Base-by-base conservation (phyloP, 2,329 filamentous ascomycete species). In the Penicillium polonicum region DNA sequence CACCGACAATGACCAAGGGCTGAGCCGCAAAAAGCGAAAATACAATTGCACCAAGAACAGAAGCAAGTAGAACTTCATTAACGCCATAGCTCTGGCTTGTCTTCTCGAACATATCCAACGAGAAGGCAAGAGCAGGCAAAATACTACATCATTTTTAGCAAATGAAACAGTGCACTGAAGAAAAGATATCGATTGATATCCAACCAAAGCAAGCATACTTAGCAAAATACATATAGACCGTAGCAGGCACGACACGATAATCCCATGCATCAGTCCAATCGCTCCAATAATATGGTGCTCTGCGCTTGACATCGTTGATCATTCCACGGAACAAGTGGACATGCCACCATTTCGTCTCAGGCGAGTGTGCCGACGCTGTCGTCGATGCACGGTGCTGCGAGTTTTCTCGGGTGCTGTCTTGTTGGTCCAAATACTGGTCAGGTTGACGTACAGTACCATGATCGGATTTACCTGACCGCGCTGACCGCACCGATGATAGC, bases 201-300 rank as follows among this genome's bases (percentile, higher is more conserved):
- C 29, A 44, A 44, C 2, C 27, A 46, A 36, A 39, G 35, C 33
- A 45, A 48, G 69, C 82, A 70, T 82, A 93, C 90, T 95, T 95
- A 62, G 91, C 91, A 82, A 95, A 96, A 78, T 94, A 96, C 90
- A 95, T 96, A 76, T 95, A 95, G 31, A 95, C 79, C 10, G 91
- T 95, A 17, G 90, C 90, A 1, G 91, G 91, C 39, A 96, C 83
- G 42, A 96, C 90, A 53, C 91, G 85, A 78, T 96, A 96, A 71
- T 95, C 89, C 90, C 90, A 94, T 1, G 91, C 91, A 78, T 96
- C 91, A 19, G 72, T 80, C 89, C 89, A 95, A 74, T 96, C 91
- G 74, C 88, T 92, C 76, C 78, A 80, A 70, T 94, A 96, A 71
- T 83, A 95, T 1, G 91, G 91, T 8, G 83, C 82, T 61, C 91